These are phyloP conservation scores for Picochlorum sp. DNA, from an alignment of 139 green algal genomes.

Conservation along the genomic window DNA sequence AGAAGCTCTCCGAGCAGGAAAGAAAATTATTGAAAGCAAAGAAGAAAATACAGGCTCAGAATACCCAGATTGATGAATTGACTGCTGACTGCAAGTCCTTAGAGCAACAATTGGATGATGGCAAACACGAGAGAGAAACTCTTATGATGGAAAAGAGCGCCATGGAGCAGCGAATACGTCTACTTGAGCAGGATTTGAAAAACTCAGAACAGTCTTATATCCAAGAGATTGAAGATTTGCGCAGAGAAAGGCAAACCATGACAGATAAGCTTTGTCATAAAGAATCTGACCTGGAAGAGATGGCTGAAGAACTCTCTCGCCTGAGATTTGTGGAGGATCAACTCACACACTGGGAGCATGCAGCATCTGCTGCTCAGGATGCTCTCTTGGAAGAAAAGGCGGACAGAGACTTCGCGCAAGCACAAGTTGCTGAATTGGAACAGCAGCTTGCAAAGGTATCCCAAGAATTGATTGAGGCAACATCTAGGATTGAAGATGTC, in stretches of 20 bases:
- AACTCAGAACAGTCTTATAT: too few species aligned
- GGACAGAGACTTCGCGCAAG: not conserved
- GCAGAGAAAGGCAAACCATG: not conserved
- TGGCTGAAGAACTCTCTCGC: not conserved
- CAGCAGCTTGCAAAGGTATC: not conserved
- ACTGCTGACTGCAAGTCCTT: not conserved
- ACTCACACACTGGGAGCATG: not conserved
- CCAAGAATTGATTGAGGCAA: not conserved
- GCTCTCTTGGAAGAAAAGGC: constrained; percentile 2
- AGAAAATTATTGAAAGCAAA: constrained; percentile 7
- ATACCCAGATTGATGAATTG: not conserved
- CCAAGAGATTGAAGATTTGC: not conserved
- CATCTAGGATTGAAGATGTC: not conserved
- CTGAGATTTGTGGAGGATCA: not conserved
- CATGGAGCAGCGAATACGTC: too few species aligned
- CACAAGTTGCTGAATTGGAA: not conserved
- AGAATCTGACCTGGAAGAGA: not conserved
- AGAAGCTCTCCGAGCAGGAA: not conserved
- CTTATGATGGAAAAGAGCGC: not conserved
- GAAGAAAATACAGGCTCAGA: constrained; percentile 6
- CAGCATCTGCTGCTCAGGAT: not conserved
- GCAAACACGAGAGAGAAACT: not conserved
- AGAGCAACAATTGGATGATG: not conserved
- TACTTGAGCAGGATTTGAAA: not conserved
- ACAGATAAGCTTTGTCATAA: not conserved